A percentile compares a stretch with the other conserved stretches of the same genome.
These are phyloP conservation scores for Paramyrothecium roridum DNA, from an alignment of 2,329 filamentous ascomycete species.

Conservation along the genomic window DNA sequence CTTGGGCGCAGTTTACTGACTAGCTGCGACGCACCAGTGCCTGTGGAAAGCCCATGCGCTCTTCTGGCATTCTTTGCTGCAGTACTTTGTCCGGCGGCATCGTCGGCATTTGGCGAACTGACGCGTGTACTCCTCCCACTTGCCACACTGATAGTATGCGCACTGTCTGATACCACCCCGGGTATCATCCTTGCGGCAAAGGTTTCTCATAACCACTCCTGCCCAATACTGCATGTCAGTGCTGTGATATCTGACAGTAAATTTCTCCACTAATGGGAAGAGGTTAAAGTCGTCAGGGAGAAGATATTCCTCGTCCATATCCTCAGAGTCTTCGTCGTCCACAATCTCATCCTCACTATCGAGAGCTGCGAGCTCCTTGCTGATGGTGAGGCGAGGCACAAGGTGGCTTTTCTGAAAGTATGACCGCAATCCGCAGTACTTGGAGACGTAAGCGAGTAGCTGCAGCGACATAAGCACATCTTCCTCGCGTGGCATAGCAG, in stretches of 20 bases:
- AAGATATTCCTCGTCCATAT: constrained; percentile 81
- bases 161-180: constrained; percentile 94
- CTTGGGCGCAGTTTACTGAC: constrained; percentile 36
- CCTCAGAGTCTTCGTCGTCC: constrained; percentile 49
- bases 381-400: constrained; percentile 87
- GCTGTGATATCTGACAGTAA: constrained; percentile 91
- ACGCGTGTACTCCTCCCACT: constrained; percentile 95
- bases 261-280: constrained; percentile 96
- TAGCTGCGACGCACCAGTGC: constrained; percentile 89
- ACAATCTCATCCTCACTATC: constrained; percentile 62
- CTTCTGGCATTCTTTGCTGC: constrained; percentile 99
- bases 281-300: constrained; percentile 96
- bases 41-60: constrained; percentile 97
- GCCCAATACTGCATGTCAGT: constrained; percentile 99
- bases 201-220: constrained; percentile 96
- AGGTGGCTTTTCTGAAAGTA: constrained; percentile 96
- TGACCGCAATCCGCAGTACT: constrained; percentile 92
- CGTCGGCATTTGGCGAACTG: constrained; percentile 98
- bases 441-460: constrained; percentile 93
- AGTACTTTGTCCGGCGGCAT: constrained; percentile 96
- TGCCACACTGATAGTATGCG: constrained; percentile 96
- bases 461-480: constrained; percentile 98
- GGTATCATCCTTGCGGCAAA: constrained; percentile 96
- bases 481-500: constrained; percentile 93
- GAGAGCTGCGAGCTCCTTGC: constrained; percentile 75